These are phyloP conservation scores for Cordyceps cateniannulata DNA, from an alignment of 2,329 filamentous ascomycete genomes.

Conservation along the genomic window DNA sequence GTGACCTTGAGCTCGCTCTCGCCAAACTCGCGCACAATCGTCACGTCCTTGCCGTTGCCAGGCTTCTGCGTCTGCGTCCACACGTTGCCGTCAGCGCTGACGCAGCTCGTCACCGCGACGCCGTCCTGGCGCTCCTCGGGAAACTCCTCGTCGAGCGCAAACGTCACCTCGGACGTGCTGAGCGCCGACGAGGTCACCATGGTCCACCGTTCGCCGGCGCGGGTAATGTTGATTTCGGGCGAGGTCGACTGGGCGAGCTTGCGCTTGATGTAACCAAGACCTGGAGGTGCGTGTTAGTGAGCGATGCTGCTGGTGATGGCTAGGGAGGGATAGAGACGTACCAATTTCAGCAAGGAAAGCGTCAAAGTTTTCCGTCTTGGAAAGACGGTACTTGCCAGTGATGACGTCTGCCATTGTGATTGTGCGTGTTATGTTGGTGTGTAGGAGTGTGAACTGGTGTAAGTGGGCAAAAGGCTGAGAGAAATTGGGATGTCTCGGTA, in stretches of 20 bases:
- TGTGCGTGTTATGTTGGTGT: background rate
- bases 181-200: constrained; percentile 10
- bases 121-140: constrained; percentile 12
- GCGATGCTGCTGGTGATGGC: too few relatives aligned
- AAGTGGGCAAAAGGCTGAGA: background rate
- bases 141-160: constrained; percentile 11
- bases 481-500: background rate
- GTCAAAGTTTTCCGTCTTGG: constrained; percentile 13
- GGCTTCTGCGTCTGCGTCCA: constrained; percentile 13
- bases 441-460: background rate
- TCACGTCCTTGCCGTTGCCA: constrained; percentile 9
- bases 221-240: constrained; percentile 10
- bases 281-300: background rate
- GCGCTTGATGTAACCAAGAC: constrained; percentile 13
- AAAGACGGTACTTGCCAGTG: constrained; percentile 10
- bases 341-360: constrained; percentile 10
- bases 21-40: constrained; percentile 8
- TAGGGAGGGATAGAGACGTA: background rate
- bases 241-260: constrained; percentile 11
- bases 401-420: constrained; percentile 8
- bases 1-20: constrained; percentile 8
- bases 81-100: constrained; percentile 6
- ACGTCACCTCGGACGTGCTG: constrained; percentile 5
- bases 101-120: constrained; percentile 11
- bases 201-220: constrained; percentile 9